phyloP scores from a whole-genome alignment of 108 stramenopile genomes.

The Cylindrotheca fusiformis region DNA sequence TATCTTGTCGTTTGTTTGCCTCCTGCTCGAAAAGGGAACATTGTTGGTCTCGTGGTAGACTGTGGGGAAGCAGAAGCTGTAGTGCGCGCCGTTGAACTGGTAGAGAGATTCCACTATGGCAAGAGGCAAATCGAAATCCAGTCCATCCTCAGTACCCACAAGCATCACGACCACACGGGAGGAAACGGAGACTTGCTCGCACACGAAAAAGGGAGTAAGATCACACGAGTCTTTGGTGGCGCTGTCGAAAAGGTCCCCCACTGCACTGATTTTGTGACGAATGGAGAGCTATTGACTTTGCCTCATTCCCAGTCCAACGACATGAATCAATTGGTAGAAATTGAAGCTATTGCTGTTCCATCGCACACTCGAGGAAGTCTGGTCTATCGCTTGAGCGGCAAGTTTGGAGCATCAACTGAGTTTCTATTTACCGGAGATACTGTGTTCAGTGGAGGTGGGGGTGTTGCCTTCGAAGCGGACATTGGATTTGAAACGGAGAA shows the following conservation, averaged over 20 bases:
- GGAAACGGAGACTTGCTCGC: constrained; percentile 42
- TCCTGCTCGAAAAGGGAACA: constrained; percentile 6
- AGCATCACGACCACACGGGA: constrained; percentile 85
- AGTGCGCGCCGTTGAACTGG: constrained; percentile 42
- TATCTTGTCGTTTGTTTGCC: constrained; percentile 75
- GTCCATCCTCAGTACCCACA: constrained; percentile 74
- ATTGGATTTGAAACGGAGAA: constrained; percentile 45
- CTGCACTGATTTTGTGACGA: constrained; percentile 50
- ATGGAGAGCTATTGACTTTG: constrained; percentile 68
- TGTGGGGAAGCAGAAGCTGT: constrained; percentile 62
- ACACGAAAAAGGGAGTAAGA: constrained; percentile 16
- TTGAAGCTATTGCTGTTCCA: constrained; percentile 72
- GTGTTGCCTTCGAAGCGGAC: constrained; percentile 83
- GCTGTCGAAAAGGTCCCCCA: constrained; percentile 78
- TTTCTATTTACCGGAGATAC: constrained; percentile 84
- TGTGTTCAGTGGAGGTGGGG: constrained; percentile 76
- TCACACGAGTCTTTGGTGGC: constrained; percentile 51
- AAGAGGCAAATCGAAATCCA: constrained; percentile 53
- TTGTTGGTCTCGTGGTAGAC: constrained; percentile 63
- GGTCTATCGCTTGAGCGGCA: constrained; percentile 61
- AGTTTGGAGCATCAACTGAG: constrained; percentile 20
- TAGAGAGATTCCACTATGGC: constrained; percentile 50
- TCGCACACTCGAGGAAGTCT: constrained; percentile 79
- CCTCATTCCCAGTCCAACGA: constrained; percentile 55
- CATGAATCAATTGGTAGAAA: constrained; percentile 62